phyloP scores from a whole-genome alignment of 164 flowering plant species.

The Annona squamosa region DNA sequence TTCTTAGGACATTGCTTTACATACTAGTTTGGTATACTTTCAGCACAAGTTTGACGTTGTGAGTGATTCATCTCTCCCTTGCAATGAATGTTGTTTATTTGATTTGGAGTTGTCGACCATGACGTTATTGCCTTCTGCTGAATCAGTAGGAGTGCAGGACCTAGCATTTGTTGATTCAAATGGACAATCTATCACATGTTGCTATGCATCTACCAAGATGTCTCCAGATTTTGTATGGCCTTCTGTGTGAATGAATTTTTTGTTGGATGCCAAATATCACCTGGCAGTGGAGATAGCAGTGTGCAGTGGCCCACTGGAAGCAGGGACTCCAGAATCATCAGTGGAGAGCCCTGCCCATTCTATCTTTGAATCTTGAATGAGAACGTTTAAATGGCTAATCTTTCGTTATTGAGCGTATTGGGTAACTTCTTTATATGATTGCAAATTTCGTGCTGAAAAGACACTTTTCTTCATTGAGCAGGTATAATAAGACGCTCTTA shows the following conservation, averaged over 20 bases:
- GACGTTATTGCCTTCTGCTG: not conserved
- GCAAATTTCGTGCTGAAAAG: not conserved
- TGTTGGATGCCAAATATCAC: not conserved
- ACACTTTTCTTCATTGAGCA: conserved; percentile 16
- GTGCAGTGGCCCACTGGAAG: not conserved
- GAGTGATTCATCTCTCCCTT: conserved; percentile 26
- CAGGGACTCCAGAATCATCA: not conserved
- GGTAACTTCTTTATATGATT: not conserved
- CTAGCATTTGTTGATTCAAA: not conserved
- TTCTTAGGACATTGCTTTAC: conserved; percentile 74
- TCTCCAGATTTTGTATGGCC: not conserved
- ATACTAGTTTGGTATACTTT: conserved; percentile 84
- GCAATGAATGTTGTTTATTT: not conserved
- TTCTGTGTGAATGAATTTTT: not conserved
- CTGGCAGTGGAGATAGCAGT: not conserved
- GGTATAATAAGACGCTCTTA: conserved; percentile 85
- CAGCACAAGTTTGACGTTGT: conserved; percentile 88
- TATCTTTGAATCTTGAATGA: not conserved
- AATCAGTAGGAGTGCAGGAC: not conserved
- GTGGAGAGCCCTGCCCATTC: not conserved
- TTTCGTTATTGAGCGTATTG: not conserved
- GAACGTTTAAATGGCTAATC: too few relatives aligned
- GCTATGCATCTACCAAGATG: not conserved
- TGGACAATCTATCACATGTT: not conserved
- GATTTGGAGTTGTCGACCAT: not conserved